Evolutionary conservation across 177 flowering plant species (phyloP).

Genomic region (Vitis hybrid): DNA sequence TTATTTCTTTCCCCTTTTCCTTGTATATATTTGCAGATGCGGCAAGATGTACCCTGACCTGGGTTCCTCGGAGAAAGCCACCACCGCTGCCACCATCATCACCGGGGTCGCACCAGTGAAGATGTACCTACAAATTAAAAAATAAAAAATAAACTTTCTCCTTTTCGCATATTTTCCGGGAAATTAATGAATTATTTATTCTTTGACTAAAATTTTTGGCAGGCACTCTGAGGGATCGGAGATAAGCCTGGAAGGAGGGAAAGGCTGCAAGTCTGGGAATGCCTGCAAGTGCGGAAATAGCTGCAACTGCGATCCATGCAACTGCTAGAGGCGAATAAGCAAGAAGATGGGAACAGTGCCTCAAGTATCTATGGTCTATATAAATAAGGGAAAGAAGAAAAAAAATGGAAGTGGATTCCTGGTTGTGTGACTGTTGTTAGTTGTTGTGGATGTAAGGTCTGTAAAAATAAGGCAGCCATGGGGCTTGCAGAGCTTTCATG

Average conservation of each 20-base stretch:
- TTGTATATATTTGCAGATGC: constrained; percentile 16
- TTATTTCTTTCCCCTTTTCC: background rate
- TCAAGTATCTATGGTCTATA: too few relatives aligned
- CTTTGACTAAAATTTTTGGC: background rate
- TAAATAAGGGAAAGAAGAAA: background rate
- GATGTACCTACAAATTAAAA: constrained; percentile 11
- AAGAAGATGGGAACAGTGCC: background rate
- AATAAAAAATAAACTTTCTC: too few relatives aligned
- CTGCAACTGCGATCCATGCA: constrained; percentile 50
- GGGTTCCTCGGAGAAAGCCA: constrained; percentile 6
- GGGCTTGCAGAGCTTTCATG: too few relatives aligned
- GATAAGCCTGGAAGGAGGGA: constrained; percentile 24
- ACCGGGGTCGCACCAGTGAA: constrained; percentile 34
- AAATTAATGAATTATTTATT: too few relatives aligned
- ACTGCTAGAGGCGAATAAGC: constrained; percentile 14
- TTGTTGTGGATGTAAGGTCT: background rate
- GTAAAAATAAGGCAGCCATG: too few relatives aligned
- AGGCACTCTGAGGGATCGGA: constrained; percentile 14
- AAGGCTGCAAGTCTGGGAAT: constrained; percentile 4
- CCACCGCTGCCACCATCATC: constrained; percentile 27
- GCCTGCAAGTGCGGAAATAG: constrained; percentile 41
- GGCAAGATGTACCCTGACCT: constrained; percentile 27
- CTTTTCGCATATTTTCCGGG: too few relatives aligned
- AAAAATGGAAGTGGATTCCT: too few relatives aligned
- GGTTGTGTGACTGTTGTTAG: too few relatives aligned